These are phyloP conservation scores for Phaeophleospora eucalypticola DNA, from an alignment of 2,329 filamentous ascomycete genomes.

Conservation along the genomic window DNA sequence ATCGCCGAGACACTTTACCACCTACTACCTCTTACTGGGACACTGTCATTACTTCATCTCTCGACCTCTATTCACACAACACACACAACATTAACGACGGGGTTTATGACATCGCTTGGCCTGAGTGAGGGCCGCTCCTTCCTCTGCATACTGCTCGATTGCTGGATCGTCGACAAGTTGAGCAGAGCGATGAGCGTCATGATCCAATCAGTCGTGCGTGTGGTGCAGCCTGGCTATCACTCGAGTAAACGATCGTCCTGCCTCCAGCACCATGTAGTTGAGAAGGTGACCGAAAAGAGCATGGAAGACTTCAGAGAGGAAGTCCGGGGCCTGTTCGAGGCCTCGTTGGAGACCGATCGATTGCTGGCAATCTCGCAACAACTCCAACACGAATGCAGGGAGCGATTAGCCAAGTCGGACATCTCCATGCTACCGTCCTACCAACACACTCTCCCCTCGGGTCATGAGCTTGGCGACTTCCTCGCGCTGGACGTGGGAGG, in stretches of 20 bases:
- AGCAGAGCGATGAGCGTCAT: constrained; percentile 25
- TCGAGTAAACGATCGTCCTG: constrained; percentile 26
- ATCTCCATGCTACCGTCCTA: constrained; percentile 64
- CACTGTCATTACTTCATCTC: too few species aligned
- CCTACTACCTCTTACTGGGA: not conserved
- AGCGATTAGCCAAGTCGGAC: constrained; percentile 52
- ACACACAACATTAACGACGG: not conserved
- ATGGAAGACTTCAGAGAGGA: constrained; percentile 48
- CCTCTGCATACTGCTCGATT: constrained; percentile 19
- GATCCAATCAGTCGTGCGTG: constrained; percentile 22
- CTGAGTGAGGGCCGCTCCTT: constrained; percentile 17
- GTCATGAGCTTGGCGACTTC: constrained; percentile 56
- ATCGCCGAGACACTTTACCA: not conserved
- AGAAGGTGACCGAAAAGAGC: constrained; percentile 38
- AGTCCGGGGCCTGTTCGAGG: constrained; percentile 41
- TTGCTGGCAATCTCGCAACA: constrained; percentile 43
- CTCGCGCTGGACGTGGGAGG: constrained; percentile 62
- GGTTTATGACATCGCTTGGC: constrained; percentile 20
- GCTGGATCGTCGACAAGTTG: constrained; percentile 20
- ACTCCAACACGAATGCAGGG: constrained; percentile 50
- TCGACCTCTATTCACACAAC: not conserved
- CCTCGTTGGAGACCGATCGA: constrained; percentile 38
- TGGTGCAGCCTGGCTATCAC: constrained; percentile 14
- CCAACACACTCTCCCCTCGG: constrained; percentile 58
- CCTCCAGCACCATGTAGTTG: constrained; percentile 35